Base-by-base conservation (phyloP, 805 yeast genomes). In the Dipodascus geniculatus region DNA sequence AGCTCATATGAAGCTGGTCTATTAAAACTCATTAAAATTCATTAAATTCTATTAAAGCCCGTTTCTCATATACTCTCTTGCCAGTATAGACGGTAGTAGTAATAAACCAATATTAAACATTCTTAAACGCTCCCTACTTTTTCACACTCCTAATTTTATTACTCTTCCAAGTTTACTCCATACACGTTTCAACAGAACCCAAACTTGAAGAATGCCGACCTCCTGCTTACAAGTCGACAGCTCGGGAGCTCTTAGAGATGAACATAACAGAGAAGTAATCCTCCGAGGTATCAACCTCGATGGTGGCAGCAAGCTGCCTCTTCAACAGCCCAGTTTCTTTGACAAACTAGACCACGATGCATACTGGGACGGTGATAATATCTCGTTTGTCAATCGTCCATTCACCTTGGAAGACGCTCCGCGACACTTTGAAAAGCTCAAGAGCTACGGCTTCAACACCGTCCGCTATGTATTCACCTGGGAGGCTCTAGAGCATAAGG, bases 401-500 rank as follows among this genome's bases (percentile, higher is more conserved):
- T 83, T 86, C 62, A 83, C 89, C 0, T 61, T 88, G 16, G 79
- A 74, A 3, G 90, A 87, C 35, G 90, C 93, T 0, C 80, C 74
- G 55, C 71, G 66, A 51, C 96, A 89, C 65, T 72, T 87, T 44
- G 71, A 65, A 16, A 71, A 96, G 54, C 78, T 89, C 63, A 85
- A 83, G 63, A 73, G 83, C 1, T 77, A 90, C 76, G 97, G 97
- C 1, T 87, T 76, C 68, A 89, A 89, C 64, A 75, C 84, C 4
- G 75, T 90, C 23, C 70, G 97, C 55, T 85, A 81, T 63, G 72
- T 87, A n/a, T 72, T 86, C 50, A 83, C 93, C 1, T 89, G 96
- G 96, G 97, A 89, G 63, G 91, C 96, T 0, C 63, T 89, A 8
- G 96, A 90, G 65, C 96, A 89, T 61, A 72, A 69, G 54, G 96